phyloP scores from a whole-genome alignment of 306 rosid genomes.

The Pterocarpus santalinus region DNA sequence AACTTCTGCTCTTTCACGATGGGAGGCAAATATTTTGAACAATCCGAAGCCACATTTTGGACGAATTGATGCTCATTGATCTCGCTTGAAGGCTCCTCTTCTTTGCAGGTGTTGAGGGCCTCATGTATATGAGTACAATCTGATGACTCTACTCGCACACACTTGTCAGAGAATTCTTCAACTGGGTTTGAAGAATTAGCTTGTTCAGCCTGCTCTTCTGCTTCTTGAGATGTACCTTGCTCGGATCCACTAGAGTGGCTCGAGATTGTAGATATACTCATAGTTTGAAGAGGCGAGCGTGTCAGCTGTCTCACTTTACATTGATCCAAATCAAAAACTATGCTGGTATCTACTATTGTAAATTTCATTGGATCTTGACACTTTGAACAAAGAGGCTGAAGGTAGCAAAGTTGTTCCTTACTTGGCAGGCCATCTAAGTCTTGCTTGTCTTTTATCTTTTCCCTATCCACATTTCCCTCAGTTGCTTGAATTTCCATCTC shows the following conservation, averaged over 20 bases:
- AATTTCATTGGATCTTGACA: slow-evolving; percentile 48
- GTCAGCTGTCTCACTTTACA: slow-evolving; percentile 54
- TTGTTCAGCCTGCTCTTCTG: slow-evolving; percentile 42
- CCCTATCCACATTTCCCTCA: slow-evolving; percentile 40
- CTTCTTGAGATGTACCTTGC: slow-evolving; percentile 49
- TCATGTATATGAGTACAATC: slow-evolving; percentile 41
- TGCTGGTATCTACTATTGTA: slow-evolving; percentile 65
- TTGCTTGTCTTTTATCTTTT: slow-evolving; percentile 44
- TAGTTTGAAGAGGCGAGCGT: slow-evolving; percentile 53
- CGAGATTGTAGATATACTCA: slow-evolving; percentile 39
- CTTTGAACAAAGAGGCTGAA: slow-evolving; percentile 50
- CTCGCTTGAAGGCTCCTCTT: slow-evolving; percentile 37
- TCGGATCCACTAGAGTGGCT: slow-evolving; percentile 53
- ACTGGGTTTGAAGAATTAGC: slow-evolving; percentile 19
- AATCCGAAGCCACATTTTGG: slow-evolving; percentile 45
- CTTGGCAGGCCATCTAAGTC: slow-evolving; percentile 30
- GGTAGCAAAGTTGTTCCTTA: slow-evolving; percentile 47
- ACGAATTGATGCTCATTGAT: slow-evolving; percentile 16
- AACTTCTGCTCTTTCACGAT: slow-evolving; percentile 15
- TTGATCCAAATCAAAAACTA: slow-evolving; percentile 45
- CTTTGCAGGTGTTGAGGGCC: slow-evolving; percentile 23
- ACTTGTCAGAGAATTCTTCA: slow-evolving; percentile 45
- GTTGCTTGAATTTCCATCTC: slow-evolving; percentile 50
- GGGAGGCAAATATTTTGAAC: slow-evolving; percentile 35
- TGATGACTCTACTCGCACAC: slow-evolving; percentile 39